Evolutionary conservation across 139 green algal species (phyloP), one percentile per base, ranked within the genome.

Genomic region (Astrephomene gubernaculifera): DNA sequence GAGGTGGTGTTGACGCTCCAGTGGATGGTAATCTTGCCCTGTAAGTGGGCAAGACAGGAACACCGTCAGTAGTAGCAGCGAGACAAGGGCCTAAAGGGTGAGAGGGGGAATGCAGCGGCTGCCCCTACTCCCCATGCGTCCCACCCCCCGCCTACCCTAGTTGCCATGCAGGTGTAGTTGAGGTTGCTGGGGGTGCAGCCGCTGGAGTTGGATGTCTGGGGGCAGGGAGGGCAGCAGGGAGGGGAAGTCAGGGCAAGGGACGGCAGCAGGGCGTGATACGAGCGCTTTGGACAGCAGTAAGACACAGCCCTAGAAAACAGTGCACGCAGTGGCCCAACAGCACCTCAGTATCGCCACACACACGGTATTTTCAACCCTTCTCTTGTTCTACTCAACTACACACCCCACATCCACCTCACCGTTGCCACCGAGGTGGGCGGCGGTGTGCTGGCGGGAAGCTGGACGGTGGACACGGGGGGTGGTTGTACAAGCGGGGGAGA

Each of bases 1-100:
- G 68, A 57, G 68, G 68, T 8, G 36, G 39, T 75, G 68, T 75
- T 75, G 39, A 75, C 19, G 39, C 25, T 36, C 68, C 68, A 75
- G 68, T 75, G 68, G 8, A 75, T 38, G 24, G 68, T 75, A 38
- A 75, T 39, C 12, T 54, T 54, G 68, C 39, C 29, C 68, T 75
- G 68, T 0, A 25, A 29, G 68, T 21, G 39, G 25, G 39, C 6
- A 24, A 25, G 39, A 24, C 24, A 39, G 2, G 1, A 10, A 5
- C 17, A 17, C 49, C 14, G 49, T 12, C 49, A 17, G 49, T 25
- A 22, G 36, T 49, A 5, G 1, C 9, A 21, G 14, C 4, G 36
- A 35, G 36, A n/a, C 2, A 72, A 35, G 2, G 35, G 17, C 9
- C 9, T 68, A 19, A 35, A 27, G 60, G 29, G 35, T 14, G 27